A percentile compares a stretch with the other conserved stretches of the same genome.
These are phyloP conservation scores for Rossbeevera mucosa DNA, from an alignment of 768 basidiomycete genomes.

Conservation along the genomic window DNA sequence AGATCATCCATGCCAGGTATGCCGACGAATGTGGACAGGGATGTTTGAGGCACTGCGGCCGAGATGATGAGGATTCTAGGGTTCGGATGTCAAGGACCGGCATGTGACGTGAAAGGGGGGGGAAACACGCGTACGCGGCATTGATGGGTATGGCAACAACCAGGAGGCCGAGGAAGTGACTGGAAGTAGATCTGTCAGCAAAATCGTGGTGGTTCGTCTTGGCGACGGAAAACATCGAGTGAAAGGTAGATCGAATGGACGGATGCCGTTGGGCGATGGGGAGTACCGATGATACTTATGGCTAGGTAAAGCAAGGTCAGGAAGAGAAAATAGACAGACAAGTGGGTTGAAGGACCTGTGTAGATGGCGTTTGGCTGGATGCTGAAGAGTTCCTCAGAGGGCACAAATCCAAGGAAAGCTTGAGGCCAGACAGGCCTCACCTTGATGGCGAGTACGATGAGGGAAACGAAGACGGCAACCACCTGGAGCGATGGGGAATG, in stretches of 20 bases:
- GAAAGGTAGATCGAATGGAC: background rate
- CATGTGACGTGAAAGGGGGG: background rate
- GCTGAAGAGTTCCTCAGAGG: slow-evolving; percentile 30
- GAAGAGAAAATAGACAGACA: slow-evolving; percentile 9
- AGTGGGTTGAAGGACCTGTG: slow-evolving; percentile 25
- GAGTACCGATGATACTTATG: slow-evolving; percentile 43
- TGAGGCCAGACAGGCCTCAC: slow-evolving; percentile 39
- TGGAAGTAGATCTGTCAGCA: slow-evolving; percentile 6
- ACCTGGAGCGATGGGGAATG: slow-evolving; percentile 20
- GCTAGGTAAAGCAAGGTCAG: slow-evolving; percentile 22
- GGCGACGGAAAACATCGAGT: slow-evolving; percentile 5
- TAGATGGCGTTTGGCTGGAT: slow-evolving; percentile 35
- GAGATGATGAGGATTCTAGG: slow-evolving; percentile 37
- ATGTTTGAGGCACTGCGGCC: slow-evolving; percentile 8
- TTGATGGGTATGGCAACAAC: slow-evolving; percentile 48
- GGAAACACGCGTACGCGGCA: slow-evolving; percentile 26
- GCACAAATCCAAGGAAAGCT: slow-evolving; percentile 40
- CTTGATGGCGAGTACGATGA: slow-evolving; percentile 40
- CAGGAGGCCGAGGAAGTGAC: slow-evolving; percentile 36
- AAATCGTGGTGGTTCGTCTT: slow-evolving; percentile 2
- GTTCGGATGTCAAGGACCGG: background rate
- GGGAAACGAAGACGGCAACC: slow-evolving; percentile 22
- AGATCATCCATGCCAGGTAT: slow-evolving; percentile 41
- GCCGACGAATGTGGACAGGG: slow-evolving; percentile 27
- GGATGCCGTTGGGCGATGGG: slow-evolving; percentile 2